phyloP scores from a whole-genome alignment of 23 red algal species.

The Gracilaria gracilis region DNA sequence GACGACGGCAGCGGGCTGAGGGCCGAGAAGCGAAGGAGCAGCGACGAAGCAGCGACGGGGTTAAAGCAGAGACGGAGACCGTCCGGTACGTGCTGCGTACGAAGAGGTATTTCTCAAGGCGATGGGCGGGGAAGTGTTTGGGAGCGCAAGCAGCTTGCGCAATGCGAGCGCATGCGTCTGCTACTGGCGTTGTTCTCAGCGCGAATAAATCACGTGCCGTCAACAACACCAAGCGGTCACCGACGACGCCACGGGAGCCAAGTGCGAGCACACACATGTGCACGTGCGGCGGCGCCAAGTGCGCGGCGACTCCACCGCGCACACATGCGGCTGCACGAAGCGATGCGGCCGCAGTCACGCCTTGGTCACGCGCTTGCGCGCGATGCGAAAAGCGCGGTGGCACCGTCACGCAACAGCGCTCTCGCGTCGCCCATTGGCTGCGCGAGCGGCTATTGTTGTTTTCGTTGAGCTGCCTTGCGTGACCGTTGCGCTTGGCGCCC shows the following conservation, averaged over 20 bases:
- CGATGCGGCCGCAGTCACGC: too few relatives aligned
- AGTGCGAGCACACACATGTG: not conserved
- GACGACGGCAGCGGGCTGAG: not conserved
- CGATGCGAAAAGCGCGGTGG: not conserved
- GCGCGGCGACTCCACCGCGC: too few relatives aligned
- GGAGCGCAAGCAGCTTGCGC: conserved; percentile 10
- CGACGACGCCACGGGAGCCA: not conserved
- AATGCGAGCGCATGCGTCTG: not conserved
- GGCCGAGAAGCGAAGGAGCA: too few relatives aligned
- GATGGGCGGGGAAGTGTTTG: not conserved
- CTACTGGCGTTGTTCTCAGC: not conserved
- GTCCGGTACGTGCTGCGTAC: conserved; percentile 25
- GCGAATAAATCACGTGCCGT: not conserved
- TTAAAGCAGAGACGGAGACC: not conserved
- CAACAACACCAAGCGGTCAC: not conserved
- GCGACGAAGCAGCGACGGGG: not conserved
- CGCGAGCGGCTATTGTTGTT: not conserved
- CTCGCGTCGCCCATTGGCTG: not conserved
- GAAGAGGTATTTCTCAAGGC: conserved; percentile 10
- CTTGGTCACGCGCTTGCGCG: too few relatives aligned
- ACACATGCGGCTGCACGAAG: too few relatives aligned
- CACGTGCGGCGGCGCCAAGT: not conserved
- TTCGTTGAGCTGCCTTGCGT: too few relatives aligned
- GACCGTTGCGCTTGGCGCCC: not conserved
- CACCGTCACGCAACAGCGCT: not conserved